Evolutionary conservation across 1,284 basidiomycete species (phyloP), one percentile per base, ranked within the genome.

Genomic region (Bjerkandera adusta): DNA sequence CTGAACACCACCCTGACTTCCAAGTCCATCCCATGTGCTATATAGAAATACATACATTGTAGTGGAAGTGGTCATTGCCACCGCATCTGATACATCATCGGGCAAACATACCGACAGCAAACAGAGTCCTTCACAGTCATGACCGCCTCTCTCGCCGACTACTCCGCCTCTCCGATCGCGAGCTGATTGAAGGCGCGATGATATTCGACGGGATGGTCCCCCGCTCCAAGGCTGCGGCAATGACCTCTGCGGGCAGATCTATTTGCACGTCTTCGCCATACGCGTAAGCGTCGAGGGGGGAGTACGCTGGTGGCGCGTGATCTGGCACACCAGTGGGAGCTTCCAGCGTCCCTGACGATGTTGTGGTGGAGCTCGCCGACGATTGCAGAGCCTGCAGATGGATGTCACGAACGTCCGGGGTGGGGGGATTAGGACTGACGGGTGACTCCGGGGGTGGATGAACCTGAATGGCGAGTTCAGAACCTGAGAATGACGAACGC

Each of bases 241-340:
- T 90, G 36, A 90, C 77, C 55, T 91, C 89, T 16, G 89, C 86
- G 21, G 88, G 88, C 36, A 91, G 70, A 64, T 91, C 88, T 42
- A 91, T 79, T 48, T 85, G 84, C 21, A 91, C 89, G 30, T 89
- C 88, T 32, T 91, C 88, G 25, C 83, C 73, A 58, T 91, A 90
- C 33, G 81, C 77, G 57, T 75, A 86, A 11, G 89, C 85, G 58
- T 91, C 88, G 56, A 91, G 64, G 15, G 89, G 88, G 6, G 88
- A 90, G 66, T 91, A 91, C 18, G 85, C 85, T 20, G 88, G 88
- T 22, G 88, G 88, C 50, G 85, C 83, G 49, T 47, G 54, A 13
- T 57, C 53, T 34, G 61, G 51, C 33, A 52, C 49, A 38, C 54
- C 53, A 45, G 42, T 36, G 37, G 54, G 48, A 26, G 44, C 42